These are phyloP conservation scores for Cotoneaster glaucophyllus DNA, from an alignment of 306 rosid species.

Conservation along the genomic window DNA sequence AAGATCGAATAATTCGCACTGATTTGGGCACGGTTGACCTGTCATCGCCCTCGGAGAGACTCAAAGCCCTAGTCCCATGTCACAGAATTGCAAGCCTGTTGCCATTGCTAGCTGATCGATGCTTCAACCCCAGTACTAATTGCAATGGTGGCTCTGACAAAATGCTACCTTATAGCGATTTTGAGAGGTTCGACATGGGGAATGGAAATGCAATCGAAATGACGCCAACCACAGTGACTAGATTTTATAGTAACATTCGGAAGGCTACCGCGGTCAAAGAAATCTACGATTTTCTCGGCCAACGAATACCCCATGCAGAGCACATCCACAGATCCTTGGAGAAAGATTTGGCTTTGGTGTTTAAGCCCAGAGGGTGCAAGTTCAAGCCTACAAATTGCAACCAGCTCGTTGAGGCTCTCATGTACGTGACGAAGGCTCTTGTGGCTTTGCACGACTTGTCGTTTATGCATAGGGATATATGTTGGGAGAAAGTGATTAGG, in stretches of 20 bases:
- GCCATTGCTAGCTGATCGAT: constrained; percentile 47
- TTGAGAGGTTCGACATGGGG: constrained; percentile 51
- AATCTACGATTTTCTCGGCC: constrained; percentile 71
- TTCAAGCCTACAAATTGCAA: constrained; percentile 46
- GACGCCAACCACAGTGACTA: constrained; percentile 64
- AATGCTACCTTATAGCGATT: constrained; percentile 47
- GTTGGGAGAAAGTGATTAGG: constrained; percentile 77
- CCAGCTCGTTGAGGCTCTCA: constrained; percentile 65
- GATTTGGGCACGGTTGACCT: constrained; percentile 57
- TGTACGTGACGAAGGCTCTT: constrained; percentile 71
- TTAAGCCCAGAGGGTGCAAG: constrained; percentile 65
- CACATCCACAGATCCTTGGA: constrained; percentile 29
- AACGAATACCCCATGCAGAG: constrained; percentile 79
- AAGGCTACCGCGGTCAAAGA: constrained; percentile 70
- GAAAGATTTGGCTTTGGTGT: constrained; percentile 40
- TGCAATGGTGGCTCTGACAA: constrained; percentile 3
- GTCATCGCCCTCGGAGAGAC: constrained; percentile 43
- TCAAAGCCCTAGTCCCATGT: constrained; percentile 67
- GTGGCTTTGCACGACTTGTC: constrained; percentile 85
- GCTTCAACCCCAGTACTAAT: constrained; percentile 11
- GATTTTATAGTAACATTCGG: constrained; percentile 39
- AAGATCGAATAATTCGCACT: constrained; percentile 41
- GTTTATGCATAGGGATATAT: constrained; percentile 81
- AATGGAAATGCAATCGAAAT: constrained; percentile 49
- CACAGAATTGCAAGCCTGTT: constrained; percentile 49